phyloP scores from a whole-genome alignment of 169 alveolate genomes.

The Blepharisma undulans region DNA sequence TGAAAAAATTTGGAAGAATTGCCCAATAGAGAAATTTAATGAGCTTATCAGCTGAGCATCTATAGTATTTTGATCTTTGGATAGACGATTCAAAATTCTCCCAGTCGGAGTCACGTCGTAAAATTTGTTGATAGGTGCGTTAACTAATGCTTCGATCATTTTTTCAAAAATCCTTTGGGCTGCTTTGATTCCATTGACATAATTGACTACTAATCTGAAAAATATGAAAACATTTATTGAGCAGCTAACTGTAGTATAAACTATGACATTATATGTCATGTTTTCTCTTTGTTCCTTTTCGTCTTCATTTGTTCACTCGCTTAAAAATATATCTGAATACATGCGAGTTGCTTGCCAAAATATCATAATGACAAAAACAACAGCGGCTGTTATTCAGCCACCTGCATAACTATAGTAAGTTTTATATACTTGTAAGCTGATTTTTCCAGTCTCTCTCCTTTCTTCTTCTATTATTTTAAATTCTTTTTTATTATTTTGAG shows the following conservation, averaged over 20 bases:
- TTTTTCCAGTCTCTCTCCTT: conserved; percentile 41
- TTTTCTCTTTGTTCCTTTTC: background rate
- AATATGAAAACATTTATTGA: conserved; percentile 48
- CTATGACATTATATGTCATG: background rate
- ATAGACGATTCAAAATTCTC: conserved; percentile 53
- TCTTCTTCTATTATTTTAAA: conserved; percentile 37
- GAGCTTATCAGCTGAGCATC: background rate
- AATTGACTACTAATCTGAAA: conserved; percentile 47
- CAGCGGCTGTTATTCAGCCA: background rate
- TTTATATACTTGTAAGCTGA: conserved; percentile 22
- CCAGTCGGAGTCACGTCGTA: conserved; percentile 65
- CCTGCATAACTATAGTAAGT: conserved; percentile 23
- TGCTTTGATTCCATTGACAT: conserved; percentile 46
- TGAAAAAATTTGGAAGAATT: background rate
- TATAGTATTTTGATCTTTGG: conserved; percentile 52
- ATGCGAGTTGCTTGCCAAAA: conserved; percentile 3
- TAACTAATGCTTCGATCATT: conserved; percentile 48
- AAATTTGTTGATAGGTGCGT: conserved; percentile 60
- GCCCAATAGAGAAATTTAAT: conserved; percentile 17
- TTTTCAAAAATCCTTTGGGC: conserved; percentile 51
- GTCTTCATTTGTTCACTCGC: conserved; percentile 30
- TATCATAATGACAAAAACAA: conserved; percentile 12
- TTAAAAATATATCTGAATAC: conserved; percentile 42
- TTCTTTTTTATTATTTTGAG: background rate
- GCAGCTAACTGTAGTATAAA: conserved; percentile 8